Evolutionary conservation across 2,329 filamentous ascomycete species (phyloP), one percentile per base, ranked within the genome.

Genomic region (Xylaria sp.): DNA sequence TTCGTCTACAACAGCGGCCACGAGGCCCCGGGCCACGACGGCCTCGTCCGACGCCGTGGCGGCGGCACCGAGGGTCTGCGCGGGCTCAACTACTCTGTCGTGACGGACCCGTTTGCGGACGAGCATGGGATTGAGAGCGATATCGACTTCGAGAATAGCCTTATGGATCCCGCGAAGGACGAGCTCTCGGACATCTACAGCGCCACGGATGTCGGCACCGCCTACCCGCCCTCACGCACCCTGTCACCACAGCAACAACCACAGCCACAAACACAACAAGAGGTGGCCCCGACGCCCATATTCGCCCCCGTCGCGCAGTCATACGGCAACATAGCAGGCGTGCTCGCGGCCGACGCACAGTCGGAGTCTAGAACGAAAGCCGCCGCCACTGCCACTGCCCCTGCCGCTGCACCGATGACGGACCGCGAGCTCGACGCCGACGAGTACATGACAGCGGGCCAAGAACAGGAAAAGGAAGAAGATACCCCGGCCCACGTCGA

Each of bases 81-180:
- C 43, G 81, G 80, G 3, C 73, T 85, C 41, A 74, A 78, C 64
- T 69, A 78, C 0, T 77, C 83, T 1, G 62, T 81, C 17, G 85
- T 85, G 66, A 77, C 83, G 58, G 86, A 88, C 72, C 86, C 86
- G 2, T 88, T 88, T 63, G 78, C 81, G 41, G 84, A 86, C 66
- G 84, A 86, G 71, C 74, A 85, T 67, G 78, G 80, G 47, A 83
- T 86, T 62, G 81, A 82, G n/a, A 82, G 85, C 33, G 72, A 76
- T 56, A 71, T 74, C 13, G 74, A 72, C 23, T 71, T 79, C 49
- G 77, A 79, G 60, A 75, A 76, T 43, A 78, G 73, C 60, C 72
- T 79, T 25, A 77, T 83, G 51, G 73, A 80, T 1, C 81, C 80
- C 8, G 77, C 76, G 33, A 76, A 72, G 51, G 80, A 85, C 60